Evolutionary conservation across 805 yeast genomes (phyloP), one percentile per base, ranked within the genome.

Genomic region (Yamadazyma tumulicola): DNA sequence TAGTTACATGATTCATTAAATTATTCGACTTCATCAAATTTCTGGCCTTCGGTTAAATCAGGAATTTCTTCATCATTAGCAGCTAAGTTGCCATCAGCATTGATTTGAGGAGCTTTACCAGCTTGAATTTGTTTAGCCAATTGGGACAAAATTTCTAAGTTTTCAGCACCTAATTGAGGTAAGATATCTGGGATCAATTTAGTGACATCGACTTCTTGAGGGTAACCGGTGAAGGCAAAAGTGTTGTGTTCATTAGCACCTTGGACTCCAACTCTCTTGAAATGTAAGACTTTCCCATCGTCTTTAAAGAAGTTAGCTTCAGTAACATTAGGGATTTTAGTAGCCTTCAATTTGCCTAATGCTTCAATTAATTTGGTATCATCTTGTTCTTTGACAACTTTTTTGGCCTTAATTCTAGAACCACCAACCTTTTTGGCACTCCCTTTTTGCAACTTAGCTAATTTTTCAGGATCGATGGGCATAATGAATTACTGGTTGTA

Each of bases 241-340:
- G 95, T 84, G 80, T 91, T 89, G 75, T 82, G 74, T 56, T 81
- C 82, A 54, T 85, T 80, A 54, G 96, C 87, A 52, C 85, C 85
- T 74, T 91, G 97, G 47, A 89, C 93, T 70, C 93, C 94, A 50
- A 93, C 96, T 67, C 93, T 83, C 76, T 85, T 80, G 78, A 93
- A 87, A 74, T 91, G 96, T 67, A 91, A 72, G 47, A 93, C 96
- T 61, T 81, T 83, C 61, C 97, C 97, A 66, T 91, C 96, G 47
- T 87, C 96, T 68, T 76, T 84, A 85, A 93, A 89, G 76, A 91
- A 85, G 79, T 89, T 91, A 58, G 96, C 97, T 75, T 91, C 97
- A 64, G 87, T 95, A 56, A 91, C 81, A 57, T 85, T 87, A 50
- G 84, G 88, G 53, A 91, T 70, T 55, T 87, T 83, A 68, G 83